A percentile compares a stretch with the other conserved stretches of the same genome.
Conservation (phyloP, 2,329 filamentous ascomycete species). For the Pseudocercospora musae region DNA sequence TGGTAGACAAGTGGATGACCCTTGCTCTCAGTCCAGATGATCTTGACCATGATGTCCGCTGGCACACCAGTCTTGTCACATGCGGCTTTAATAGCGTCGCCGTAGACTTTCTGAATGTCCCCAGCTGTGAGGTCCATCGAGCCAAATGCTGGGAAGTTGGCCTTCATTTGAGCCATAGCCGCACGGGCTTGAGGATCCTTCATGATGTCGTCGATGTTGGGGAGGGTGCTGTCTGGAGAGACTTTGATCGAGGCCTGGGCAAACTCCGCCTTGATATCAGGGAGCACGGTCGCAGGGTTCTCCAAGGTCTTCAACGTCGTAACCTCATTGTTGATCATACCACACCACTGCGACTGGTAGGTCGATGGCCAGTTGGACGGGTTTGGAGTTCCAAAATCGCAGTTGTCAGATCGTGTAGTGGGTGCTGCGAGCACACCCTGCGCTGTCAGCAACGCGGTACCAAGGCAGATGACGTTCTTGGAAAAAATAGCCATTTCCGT, state of each 20-base stretch:
- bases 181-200: conserved; percentile 11
- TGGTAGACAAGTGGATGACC: conserved; percentile 16
- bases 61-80: conserved; percentile 12
- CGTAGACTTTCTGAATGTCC: conserved; percentile 16
- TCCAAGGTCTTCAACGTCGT: conserved; percentile 3
- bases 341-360: conserved; percentile 13
- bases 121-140: conserved; percentile 18
- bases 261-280: conserved; percentile 5
- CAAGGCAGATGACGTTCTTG: not conserved
- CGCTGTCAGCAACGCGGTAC: not conserved
- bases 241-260: conserved; percentile 11
- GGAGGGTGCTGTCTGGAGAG: conserved; percentile 6
- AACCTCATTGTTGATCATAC: conserved; percentile 17
- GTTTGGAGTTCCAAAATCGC: conserved; percentile 2
- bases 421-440: conserved; percentile 6
- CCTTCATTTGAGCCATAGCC: conserved; percentile 13
- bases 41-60: conserved; percentile 10
- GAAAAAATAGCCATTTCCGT: conserved; percentile 6
- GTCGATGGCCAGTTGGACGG: conserved; percentile 7
- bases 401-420: conserved; percentile 1
- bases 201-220: conserved; percentile 11
- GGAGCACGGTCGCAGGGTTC: not conserved
- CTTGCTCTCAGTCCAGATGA: conserved; percentile 20
- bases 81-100: conserved; percentile 10
- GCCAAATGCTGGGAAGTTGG: conserved; percentile 13